phyloP scores from a whole-genome alignment of 2,329 filamentous ascomycete genomes.

The Lecanoromycetidae sp. region DNA sequence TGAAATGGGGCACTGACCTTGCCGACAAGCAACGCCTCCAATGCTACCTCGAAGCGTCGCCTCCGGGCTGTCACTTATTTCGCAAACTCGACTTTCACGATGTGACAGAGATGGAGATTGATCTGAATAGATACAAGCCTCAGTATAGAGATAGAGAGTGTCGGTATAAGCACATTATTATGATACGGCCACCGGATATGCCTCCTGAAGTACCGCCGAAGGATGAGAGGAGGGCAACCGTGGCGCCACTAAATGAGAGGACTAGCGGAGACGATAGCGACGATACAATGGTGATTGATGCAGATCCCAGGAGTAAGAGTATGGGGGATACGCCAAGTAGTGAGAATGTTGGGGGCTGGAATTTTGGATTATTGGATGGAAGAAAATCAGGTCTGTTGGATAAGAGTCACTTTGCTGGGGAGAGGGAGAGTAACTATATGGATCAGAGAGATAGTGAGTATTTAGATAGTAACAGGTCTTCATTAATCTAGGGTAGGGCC shows the following conservation, averaged over 20 bases:
- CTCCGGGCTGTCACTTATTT: slow-evolving; percentile 12
- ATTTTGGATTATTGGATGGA: neutral
- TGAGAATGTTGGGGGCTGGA: neutral
- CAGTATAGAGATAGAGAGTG: slow-evolving; percentile 2
- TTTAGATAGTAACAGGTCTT: no score
- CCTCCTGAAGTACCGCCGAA: slow-evolving; percentile 6
- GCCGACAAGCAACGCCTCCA: slow-evolving; percentile 17
- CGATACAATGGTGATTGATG: neutral
- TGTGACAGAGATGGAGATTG: slow-evolving; percentile 13
- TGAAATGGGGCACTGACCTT: slow-evolving; percentile 29
- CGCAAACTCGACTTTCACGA: slow-evolving; percentile 10
- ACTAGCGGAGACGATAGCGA: neutral
- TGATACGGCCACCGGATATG: slow-evolving; percentile 12
- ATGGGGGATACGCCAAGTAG: neutral
- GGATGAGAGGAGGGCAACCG: neutral
- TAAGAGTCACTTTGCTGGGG: neutral
- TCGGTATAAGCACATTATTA: slow-evolving; percentile 12
- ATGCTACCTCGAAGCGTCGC: slow-evolving; percentile 17
- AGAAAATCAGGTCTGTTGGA: no score
- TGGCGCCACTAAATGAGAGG: no score
- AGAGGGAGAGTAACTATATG: no score
- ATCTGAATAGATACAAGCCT: slow-evolving; percentile 9
- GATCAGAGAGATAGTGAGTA: no score
- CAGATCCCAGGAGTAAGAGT: neutral
- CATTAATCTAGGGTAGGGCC: no score